A percentile compares a stretch with the other conserved stretches of the same genome.
Conservation (phyloP, 73 alveolate genomes). For the Paramecium biaurelia region DNA sequence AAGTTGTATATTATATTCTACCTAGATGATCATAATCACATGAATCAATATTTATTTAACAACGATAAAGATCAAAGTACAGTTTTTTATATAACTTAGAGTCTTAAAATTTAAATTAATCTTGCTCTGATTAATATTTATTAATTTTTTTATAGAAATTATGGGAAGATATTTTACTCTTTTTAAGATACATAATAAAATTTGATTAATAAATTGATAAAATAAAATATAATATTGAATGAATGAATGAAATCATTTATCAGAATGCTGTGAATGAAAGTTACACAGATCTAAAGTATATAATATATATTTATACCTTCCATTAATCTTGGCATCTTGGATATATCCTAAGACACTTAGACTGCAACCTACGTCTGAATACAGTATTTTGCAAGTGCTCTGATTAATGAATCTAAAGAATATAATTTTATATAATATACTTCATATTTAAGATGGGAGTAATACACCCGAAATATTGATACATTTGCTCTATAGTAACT, state of each 20-base stretch:
- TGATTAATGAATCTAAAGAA: not conserved
- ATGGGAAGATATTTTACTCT: no score
- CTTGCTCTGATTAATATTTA: no score
- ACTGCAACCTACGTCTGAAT: constrained; percentile 13
- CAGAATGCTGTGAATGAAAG: constrained; percentile 55
- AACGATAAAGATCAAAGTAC: no score
- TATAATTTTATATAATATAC: not conserved
- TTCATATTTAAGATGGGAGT: constrained; percentile 44
- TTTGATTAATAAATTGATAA: not conserved
- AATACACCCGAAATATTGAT: not conserved
- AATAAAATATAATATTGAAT: not conserved
- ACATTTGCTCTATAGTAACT: not conserved
- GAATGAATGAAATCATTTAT: not conserved
- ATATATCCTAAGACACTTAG: not conserved
- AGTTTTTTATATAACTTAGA: no score
- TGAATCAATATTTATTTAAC: no score
- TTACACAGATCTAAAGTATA: constrained; percentile 41
- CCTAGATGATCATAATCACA: no score
- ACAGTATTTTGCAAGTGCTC: not conserved
- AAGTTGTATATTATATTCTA: no score
- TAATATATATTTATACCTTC: not conserved
- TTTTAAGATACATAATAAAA: no score
- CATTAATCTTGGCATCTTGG: constrained; percentile 40
- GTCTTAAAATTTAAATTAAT: no score
- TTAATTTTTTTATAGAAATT: no score